Percentiles rank a stretch among this genome's conserved stretches.
Conservation (phyloP, 1,284 basidiomycete genomes). For the Xerocomus amazonicus region DNA sequence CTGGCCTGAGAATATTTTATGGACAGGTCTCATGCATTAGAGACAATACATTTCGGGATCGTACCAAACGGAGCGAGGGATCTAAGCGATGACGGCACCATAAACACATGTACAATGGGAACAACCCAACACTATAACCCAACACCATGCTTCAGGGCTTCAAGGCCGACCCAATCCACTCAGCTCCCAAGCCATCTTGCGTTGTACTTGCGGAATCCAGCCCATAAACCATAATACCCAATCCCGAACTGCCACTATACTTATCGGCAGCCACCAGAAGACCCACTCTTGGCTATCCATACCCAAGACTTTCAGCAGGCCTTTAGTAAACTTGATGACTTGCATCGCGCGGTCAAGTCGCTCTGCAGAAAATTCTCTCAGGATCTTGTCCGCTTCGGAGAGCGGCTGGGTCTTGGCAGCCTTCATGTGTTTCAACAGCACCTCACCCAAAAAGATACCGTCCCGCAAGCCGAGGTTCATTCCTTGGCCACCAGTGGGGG, state of each 20-base stretch:
- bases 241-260: constrained; percentile 9
- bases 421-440: constrained; percentile 20
- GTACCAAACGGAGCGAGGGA: too few species aligned
- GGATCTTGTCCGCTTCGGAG: constrained; percentile 18
- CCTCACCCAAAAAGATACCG: constrained; percentile 35
- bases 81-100: too few species aligned
- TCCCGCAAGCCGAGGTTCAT: constrained; percentile 49
- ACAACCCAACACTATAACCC: too few species aligned
- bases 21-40: too few species aligned
- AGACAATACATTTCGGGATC: too few species aligned
- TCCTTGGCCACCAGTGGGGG: constrained; percentile 45
- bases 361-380: constrained; percentile 14
- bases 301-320: constrained; percentile 17
- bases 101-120: too few species aligned
- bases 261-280: constrained; percentile 26
- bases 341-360: constrained; percentile 23
- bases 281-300: constrained; percentile 1
- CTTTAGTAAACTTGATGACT: constrained; percentile 26
- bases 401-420: constrained; percentile 12
- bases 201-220: constrained; percentile 11
- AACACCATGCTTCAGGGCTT: not conserved
- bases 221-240: constrained; percentile 21
- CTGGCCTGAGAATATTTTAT: too few species aligned
- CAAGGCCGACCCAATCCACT: constrained; percentile 24
- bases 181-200: constrained; percentile 23